Conservation (phyloP, 805 yeast genomes). For the Kodamaea fukazawae region DNA sequence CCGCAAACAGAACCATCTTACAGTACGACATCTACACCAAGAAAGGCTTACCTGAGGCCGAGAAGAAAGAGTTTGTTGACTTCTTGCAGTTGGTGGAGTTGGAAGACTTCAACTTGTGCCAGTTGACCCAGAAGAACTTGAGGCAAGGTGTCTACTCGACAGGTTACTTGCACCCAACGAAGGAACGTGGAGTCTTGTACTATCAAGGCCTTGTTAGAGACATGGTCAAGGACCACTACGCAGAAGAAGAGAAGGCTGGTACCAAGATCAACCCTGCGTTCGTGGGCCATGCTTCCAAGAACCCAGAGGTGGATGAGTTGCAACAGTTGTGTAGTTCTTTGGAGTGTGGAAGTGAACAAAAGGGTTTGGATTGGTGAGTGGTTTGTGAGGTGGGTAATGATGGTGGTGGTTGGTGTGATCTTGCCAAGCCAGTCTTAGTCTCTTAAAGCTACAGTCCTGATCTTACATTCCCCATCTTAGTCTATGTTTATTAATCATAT, state of each 20-base stretch:
- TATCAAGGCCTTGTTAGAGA: constrained; percentile 55
- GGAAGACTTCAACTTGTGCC: constrained; percentile 60
- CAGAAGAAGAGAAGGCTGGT: constrained; percentile 44
- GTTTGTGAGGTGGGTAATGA: too few relatives aligned
- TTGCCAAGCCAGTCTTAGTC: background rate
- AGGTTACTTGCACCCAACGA: constrained; percentile 57
- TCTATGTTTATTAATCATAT: background rate
- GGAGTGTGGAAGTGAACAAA: constrained; percentile 38
- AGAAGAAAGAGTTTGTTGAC: constrained; percentile 61
- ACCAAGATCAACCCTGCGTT: constrained; percentile 51
- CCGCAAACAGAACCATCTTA: constrained; percentile 52
- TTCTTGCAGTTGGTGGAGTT: constrained; percentile 59
- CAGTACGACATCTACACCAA: constrained; percentile 62
- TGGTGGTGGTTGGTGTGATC: background rate
- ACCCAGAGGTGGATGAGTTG: constrained; percentile 45
- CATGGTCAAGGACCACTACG: constrained; percentile 56
- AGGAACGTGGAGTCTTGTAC: constrained; percentile 57
- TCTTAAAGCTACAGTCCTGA: background rate
- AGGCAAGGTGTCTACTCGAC: constrained; percentile 59
- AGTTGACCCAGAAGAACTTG: constrained; percentile 57
- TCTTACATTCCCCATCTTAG: background rate
- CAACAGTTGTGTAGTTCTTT: constrained; percentile 49
- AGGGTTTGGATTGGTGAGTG: constrained; percentile 12
- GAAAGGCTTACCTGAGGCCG: constrained; percentile 51
- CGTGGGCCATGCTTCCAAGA: constrained; percentile 36